These are phyloP conservation scores for Hyaloperonospora brassicae DNA, from an alignment of 352 stramenopile genomes.

Conservation along the genomic window DNA sequence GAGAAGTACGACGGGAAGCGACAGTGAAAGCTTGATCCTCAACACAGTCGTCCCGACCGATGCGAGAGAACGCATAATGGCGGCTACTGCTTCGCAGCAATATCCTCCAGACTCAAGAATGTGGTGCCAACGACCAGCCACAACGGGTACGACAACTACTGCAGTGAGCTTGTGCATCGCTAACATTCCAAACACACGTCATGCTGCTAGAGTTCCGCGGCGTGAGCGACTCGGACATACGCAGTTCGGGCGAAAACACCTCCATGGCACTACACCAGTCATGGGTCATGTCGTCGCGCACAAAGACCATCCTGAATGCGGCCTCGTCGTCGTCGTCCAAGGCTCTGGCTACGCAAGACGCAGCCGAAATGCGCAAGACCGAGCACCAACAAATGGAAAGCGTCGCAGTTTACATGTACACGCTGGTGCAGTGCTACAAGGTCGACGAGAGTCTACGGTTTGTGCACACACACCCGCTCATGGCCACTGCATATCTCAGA, in stretches of 20 bases:
- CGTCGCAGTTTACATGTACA: constrained; percentile 40
- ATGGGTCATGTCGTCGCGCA: constrained; percentile 35
- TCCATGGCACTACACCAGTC: constrained; percentile 21
- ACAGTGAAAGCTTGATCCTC: constrained; percentile 9
- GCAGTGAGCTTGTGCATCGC: not conserved
- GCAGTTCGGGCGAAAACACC: constrained; percentile 4
- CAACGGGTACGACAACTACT: constrained; percentile 7
- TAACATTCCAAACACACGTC: constrained; percentile 1
- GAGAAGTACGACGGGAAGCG: constrained; percentile 14
- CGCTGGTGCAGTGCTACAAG: constrained; percentile 44
- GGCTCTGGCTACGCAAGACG: constrained; percentile 1
- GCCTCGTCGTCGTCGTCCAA: constrained; percentile 16
- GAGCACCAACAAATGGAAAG: constrained; percentile 30
- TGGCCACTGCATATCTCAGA: constrained; percentile 1
- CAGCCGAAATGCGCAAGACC: constrained; percentile 5
- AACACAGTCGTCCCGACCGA: constrained; percentile 18
- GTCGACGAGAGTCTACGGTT: constrained; percentile 30
- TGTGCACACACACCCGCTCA: constrained; percentile 4
- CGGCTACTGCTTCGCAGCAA: constrained; percentile 14
- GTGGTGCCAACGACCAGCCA: constrained; percentile 6
- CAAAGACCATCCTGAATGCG: constrained; percentile 26
- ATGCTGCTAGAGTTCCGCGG: constrained; percentile 7
- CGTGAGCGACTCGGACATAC: not conserved
- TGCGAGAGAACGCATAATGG: constrained; percentile 29
- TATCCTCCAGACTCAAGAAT: not conserved